Evolutionary conservation across 2,329 filamentous ascomycete genomes (phyloP).

Genomic region (Xylariales sp.): DNA sequence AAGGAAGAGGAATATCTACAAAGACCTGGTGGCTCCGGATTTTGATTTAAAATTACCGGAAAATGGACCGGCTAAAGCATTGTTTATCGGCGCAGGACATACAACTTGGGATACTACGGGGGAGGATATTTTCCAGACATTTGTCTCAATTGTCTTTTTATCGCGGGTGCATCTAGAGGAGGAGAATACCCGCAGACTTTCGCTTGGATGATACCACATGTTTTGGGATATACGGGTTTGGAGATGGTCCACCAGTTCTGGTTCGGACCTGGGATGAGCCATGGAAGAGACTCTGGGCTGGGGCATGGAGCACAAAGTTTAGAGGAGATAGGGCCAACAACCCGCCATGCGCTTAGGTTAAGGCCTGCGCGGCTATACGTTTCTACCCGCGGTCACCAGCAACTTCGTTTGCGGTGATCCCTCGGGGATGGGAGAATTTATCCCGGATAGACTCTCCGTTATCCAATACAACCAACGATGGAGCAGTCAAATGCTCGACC

Average conservation of each 20-base stretch:
- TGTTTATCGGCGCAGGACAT: constrained; percentile 26
- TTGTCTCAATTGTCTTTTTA: constrained; percentile 17
- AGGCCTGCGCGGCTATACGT: constrained; percentile 24
- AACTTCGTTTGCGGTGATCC: constrained; percentile 17
- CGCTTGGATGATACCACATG: constrained; percentile 30
- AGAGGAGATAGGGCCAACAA: constrained; percentile 23
- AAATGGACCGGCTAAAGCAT: constrained; percentile 21
- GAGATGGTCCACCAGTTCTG: too few species aligned
- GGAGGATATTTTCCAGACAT: constrained; percentile 19
- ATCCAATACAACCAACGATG: constrained; percentile 24
- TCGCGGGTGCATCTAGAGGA: constrained; percentile 18
- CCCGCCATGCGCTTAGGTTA: constrained; percentile 15
- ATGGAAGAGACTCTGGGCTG: too few species aligned
- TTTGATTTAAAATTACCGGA: constrained; percentile 16
- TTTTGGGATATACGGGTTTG: constrained; percentile 15
- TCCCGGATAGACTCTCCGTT: constrained; percentile 21
- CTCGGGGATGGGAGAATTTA: constrained; percentile 17
- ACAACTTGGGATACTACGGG: constrained; percentile 16
- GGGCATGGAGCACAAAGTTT: constrained; percentile 19
- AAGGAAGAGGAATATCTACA: constrained; percentile 18
- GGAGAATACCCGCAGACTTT: constrained; percentile 22
- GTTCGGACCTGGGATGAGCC: too few species aligned
- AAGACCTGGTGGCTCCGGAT: constrained; percentile 18
- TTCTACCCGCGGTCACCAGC: constrained; percentile 21
- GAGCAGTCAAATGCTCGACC: constrained; percentile 12